Base-by-base conservation (phyloP, 2,329 filamentous ascomycete species). In the Cordyceps pruinosa region DNA sequence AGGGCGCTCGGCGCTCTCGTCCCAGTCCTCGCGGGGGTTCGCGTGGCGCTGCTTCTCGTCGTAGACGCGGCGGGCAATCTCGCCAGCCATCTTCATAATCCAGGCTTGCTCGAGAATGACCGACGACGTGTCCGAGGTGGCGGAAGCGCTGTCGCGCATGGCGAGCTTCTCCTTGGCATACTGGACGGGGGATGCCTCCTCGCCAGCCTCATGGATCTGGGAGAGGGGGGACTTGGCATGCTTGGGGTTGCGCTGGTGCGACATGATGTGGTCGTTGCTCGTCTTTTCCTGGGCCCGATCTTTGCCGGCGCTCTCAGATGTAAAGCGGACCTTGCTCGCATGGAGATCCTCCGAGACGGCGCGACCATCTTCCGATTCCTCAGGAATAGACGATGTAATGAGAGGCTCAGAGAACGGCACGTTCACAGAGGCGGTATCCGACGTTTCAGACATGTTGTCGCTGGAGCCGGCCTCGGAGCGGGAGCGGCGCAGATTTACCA, bases 1-100 rank as follows among this genome's bases (percentile, higher is more conserved):
- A 5, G 74, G 69, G 47, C 46, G 46, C 28, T 59, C 58, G 21
- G 52, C 41, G 34, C 23, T 30, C 30, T 83, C 79, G 60, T 85
- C 79, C 54, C 76, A 72, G 6, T 19, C 45, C 58, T 83, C 80
- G 42, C 78, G 74, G 52, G 79, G 74, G 5, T 70, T 71, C 26
- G 75, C 73, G 54, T 80, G 76, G 35, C 77, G 75, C 55, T 78
- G 76, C 73, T 96, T 94, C 73, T 96, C 89, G 64, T 96, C 89
- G 63, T 93, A 89, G 62, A 96, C 90, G 57, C 90, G 87, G 51
- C 86, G 79, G 35, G 91, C 90, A 65, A 97, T 93, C 71, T 97
- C 94, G 61, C 86, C 87, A 5, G 93, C 92, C 83, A 99, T 94
- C 76, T 96, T 94, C 75, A 87, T 85, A 73, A 94, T 88, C 88